phyloP scores from a whole-genome alignment of 1,139 yeast species.

The Blastobotrys proliferans region DNA sequence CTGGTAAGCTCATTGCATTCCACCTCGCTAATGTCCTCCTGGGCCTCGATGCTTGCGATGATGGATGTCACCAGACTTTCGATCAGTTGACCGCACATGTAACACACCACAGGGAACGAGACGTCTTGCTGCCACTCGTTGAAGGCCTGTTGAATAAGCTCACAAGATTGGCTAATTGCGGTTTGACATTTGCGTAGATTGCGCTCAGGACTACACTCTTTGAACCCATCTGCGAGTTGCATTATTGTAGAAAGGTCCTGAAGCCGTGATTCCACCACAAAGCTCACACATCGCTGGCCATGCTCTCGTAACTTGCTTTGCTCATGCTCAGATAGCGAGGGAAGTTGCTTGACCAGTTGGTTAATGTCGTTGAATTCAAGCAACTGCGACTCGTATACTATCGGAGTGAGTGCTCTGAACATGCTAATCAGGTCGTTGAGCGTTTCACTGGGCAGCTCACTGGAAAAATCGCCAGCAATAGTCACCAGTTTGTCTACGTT shows the following conservation, averaged over 20 bases:
- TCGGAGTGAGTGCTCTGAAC: conserved; percentile 28
- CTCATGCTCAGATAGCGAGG: conserved; percentile 12
- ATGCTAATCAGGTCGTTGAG: conserved; percentile 26
- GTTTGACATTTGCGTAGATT: conserved; percentile 24
- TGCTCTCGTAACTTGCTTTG: conserved; percentile 15
- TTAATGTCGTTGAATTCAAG: conserved; percentile 26
- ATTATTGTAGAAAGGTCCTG: conserved; percentile 14
- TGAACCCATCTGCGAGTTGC: conserved; percentile 23
- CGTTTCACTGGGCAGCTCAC: conserved; percentile 18
- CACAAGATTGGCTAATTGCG: conserved; percentile 23
- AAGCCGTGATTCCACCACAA: conserved; percentile 17
- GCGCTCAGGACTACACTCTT: conserved; percentile 22
- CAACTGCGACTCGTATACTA: conserved; percentile 21
- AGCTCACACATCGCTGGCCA: conserved; percentile 17
- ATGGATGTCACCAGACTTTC: conserved; percentile 29
- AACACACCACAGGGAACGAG: conserved; percentile 24
- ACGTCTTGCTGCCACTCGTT: conserved; percentile 24
- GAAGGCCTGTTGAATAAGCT: conserved; percentile 19
- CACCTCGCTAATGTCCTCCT: conserved; percentile 33
- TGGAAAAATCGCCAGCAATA: conserved; percentile 14
- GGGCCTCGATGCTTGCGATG: conserved; percentile 26
- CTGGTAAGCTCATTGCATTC: conserved; percentile 32
- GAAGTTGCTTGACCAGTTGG: not conserved
- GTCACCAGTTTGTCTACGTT: conserved; percentile 15
- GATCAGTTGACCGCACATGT: conserved; percentile 29